Base-by-base conservation (phyloP, 345 rosid species). In the Zanthoxylum bungeanum region DNA sequence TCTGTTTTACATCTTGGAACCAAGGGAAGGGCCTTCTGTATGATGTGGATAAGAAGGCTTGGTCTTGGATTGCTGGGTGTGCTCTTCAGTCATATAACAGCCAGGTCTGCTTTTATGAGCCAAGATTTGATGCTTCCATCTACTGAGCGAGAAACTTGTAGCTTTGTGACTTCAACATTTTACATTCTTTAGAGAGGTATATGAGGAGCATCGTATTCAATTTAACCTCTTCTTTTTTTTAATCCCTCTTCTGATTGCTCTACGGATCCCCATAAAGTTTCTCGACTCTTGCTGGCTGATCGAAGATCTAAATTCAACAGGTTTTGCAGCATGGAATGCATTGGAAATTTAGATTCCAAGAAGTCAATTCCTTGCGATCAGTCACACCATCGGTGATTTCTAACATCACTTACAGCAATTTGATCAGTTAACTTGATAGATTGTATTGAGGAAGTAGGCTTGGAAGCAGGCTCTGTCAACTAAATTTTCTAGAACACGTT, bases 1-100 rank as follows among this genome's bases (percentile, higher is more conserved):
- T 94, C 31, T 91, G 97, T 73, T 94, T 94, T 74, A 94, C 98
- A 30, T 94, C 96, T n/a, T 90, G 98, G 97, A 94, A 94, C 78
- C 98, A 90, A 75, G 95, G 98, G 51, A 94, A 89, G 70, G 89
- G 98, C 46, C 97, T 94, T 67, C 75, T 94, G 10, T 94, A 88
- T 31, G 95, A 94, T 80, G 92, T 91, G 70, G 97, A 91, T 79
- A 93, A 90, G 84, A 94, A 85, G 86, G 81, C 61, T 40, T 94
- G 97, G 98, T 92, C 97, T 69, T 94, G 97, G 97, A 94, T 94
- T 73, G 89, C 91, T 7, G 95, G 97, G 36, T 88, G 97, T 77
- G 94, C 97, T 50, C 93, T 93, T 81, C 97, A 93, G 85, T 93
- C 97, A n/a, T 91, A 84, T 72, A 93, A 88, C 76, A 91, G 93